Base-by-base conservation (phyloP, 2,329 filamentous ascomycete species). In the Trematosphaeria pertusa region DNA sequence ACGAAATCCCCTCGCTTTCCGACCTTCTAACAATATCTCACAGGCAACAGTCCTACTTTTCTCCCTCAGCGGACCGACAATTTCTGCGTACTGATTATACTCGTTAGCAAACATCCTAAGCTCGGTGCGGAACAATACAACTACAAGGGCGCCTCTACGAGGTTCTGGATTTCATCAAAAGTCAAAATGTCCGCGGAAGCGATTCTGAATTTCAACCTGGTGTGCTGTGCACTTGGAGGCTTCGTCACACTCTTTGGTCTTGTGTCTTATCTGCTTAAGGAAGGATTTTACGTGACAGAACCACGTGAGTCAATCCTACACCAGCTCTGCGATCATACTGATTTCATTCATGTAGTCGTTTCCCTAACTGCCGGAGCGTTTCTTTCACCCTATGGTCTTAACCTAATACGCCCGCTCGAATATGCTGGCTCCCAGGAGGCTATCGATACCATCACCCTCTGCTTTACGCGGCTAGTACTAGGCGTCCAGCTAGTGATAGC, bases 401-500 rank as follows among this genome's bases (percentile, higher is more conserved):
- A 91, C 65, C 83, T 89, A 41, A 83, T 95, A 45, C 80, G 82
- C 31, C 90, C 69, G 0, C 72, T 86, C 7, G 83, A 90, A 2
- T 95, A 93, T 73, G 87, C 88, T 4, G 77, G 74, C 22, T 73
- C 72, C 9, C 65, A 73, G 15, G 66, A 76, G 28, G 84, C 85
- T 42, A 76, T 95, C 37, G 81, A 88, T 51, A 74, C 78, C 8
- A 84, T 90, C 52, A 95, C 88, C 0, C 78, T 94, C 52, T 87
- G 87, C 69, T 95, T 96, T 73, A 86, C 86, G 1, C 84, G 91
- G 1, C 80, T 95, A 0, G 91, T 95, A 0, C 82, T 96, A 0
- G 90, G 90, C 4, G 87, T 95, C 11, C 91, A 95, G 73, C 81
- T 96, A 10, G 88, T 95, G 6, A 77, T 96, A 3, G 89, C 90